Base-by-base conservation (phyloP, 345 rosid genomes). In the Bruguiera parviflora region DNA sequence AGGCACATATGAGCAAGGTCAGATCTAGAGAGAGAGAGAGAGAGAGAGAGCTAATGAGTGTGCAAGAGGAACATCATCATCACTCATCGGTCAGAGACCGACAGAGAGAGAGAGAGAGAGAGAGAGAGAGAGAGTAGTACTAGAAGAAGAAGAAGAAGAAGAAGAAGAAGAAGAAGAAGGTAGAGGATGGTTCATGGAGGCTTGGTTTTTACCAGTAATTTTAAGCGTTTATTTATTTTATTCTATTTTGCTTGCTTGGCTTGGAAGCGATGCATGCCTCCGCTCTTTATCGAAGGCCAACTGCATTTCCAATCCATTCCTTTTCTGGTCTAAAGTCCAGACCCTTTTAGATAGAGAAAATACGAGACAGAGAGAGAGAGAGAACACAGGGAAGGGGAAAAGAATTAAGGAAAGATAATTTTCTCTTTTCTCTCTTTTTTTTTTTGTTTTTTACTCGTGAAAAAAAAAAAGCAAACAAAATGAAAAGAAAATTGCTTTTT, bases 261-360 rank as follows among this genome's bases (percentile, higher is more conserved):
- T 76, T 80, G 79, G 78, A 84, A 84, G 88, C 71, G 85, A 86
- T 81, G 80, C 78, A 86, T 81, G 80, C 78, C 78, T 79, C 75
- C 79, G 80, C 78, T 78, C 81, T 79, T 33, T 71, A 62, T 74
- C 70, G 68, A 79, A 72, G 72, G 70, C 43, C 31, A 43, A 47
- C 66, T 64, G 64, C 69, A 64, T 58, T 71, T 71, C 33, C 68
- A 15, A 57, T 63, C 33, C 25, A 24, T 10, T 10, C 22, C 18
- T 21, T 37, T 63, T 24, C 52, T 21, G 18, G 5, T 61, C 19
- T 2, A 35, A 8, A 47, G 4, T 3, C 31, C 5, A 1, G 2
- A 19, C 35, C 25, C 19, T 19, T 57, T 35, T 24, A 25, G 62
- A 35, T 6, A 21, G 6, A 21, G 21, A 56, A 24, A 27, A 7